Evolutionary conservation across 805 yeast genomes (phyloP), one percentile per base, ranked within the genome.

Genomic region (Saitoella complicata): DNA sequence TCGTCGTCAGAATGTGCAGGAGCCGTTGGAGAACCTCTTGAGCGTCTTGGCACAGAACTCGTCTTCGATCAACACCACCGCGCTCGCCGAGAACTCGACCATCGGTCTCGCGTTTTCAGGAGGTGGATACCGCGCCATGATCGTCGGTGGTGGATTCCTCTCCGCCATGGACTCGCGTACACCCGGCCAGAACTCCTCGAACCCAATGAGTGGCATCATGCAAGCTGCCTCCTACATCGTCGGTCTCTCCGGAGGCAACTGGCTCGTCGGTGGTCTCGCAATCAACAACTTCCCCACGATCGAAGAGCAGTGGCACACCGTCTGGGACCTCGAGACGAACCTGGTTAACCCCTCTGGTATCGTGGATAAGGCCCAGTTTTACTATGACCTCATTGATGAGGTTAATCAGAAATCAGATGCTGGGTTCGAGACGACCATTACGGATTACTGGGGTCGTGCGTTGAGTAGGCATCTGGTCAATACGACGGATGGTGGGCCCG

Each of bases 371-470:
- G 42, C 36, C 29, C n/a, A 30, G 6, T 39, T 39, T 10, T 77
- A 73, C 68, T 61, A 34, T 30, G 35, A 46, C 4, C 10, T 53
- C 9, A 32, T 39, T 10, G 68, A 70, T 47, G 79, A 75, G 43
- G 60, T 80, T 7, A 61, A 62, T 7, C 63, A 51, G 4, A 77
- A 76, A 54, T 58, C 60, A 46, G 60, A 65, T 29, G 88, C 88
- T 2, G 93, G 93, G 0, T 83, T 70, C 57, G 66, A 70, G 12
- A 65, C 76, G n/a, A 66, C 81, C 6, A 52, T 82, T 32, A 78
- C 88, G 2, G 94, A 83, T 58, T 71, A 75, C 46, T 83, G 91
- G 93, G 86, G 85, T 5, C 68, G 87, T 51, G 76, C 77, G 2
- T 64, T 85, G 43, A 72, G 91, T 2, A 72, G 78, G 52, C 85